Percentiles rank a stretch among this genome's conserved stretches.
These are phyloP conservation scores for Phlebiopsis gigantea DNA, from an alignment of 768 basidiomycete genomes.

Conservation along the genomic window DNA sequence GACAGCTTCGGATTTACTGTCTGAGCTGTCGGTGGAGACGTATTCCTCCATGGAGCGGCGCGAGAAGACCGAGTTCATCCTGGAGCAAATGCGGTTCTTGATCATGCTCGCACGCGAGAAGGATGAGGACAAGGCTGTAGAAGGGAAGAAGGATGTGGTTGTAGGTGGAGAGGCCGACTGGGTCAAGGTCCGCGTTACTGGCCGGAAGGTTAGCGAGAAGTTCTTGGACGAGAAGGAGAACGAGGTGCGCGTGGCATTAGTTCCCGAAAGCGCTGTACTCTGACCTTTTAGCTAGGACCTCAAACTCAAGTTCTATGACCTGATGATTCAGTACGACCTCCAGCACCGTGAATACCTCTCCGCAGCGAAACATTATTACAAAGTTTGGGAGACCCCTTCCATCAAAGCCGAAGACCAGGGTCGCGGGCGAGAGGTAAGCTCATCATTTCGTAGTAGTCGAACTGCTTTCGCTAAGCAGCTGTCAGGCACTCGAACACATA, in stretches of 20 bases:
- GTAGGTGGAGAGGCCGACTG: conserved; percentile 84
- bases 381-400: conserved; percentile 95
- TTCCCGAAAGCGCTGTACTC: neutral
- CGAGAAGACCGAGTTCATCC: conserved; percentile 97
- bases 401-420: conserved; percentile 77
- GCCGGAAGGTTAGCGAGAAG: conserved; percentile 89
- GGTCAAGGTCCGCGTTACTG: conserved; percentile 88
- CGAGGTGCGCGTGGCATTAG: conserved; percentile 51
- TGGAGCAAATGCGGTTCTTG: conserved; percentile 95
- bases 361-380: conserved; percentile 91
- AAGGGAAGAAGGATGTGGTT: conserved; percentile 53
- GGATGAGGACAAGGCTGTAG: conserved; percentile 57
- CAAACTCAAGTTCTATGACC: conserved; percentile 92
- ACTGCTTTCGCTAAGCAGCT: conserved; percentile 2
- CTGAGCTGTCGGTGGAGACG: conserved; percentile 96
- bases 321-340: conserved; percentile 94
- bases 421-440: conserved; percentile 62
- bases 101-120: conserved; percentile 72
- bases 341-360: conserved; percentile 84
- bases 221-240: conserved; percentile 88
- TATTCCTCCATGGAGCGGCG: conserved; percentile 97
- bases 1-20: conserved; percentile 86
- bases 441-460: neutral
- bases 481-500: conserved; percentile 87
- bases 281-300: conserved; percentile 59